A percentile compares a stretch with the other conserved stretches of the same genome.
phyloP scores from a whole-genome alignment of 2,329 filamentous ascomycete species.

The Thielaviopsis populi region DNA sequence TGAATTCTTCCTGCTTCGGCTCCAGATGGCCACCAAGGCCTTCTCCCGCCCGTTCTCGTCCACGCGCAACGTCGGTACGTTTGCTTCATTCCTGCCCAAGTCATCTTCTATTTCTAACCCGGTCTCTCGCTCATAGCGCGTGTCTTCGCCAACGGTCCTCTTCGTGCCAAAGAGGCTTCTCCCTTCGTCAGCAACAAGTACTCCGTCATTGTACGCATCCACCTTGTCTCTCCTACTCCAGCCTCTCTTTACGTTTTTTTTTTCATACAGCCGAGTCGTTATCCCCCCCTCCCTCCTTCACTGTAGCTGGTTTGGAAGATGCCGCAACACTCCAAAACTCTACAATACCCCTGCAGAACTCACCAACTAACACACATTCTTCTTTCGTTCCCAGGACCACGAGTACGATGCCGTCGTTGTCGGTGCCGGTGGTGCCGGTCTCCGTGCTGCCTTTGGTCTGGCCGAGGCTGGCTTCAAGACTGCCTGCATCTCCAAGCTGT shows the following conservation, averaged over 20 bases:
- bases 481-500: conserved; percentile 74
- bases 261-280: background rate
- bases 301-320: too few species aligned
- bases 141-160: conserved; percentile 70
- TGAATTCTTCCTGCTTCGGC: background rate
- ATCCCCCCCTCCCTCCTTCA: too few species aligned
- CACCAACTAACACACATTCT: background rate
- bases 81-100: background rate
- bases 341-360: background rate
- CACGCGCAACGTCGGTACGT: conserved; percentile 62
- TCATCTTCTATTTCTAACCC: background rate
- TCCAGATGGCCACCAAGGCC: conserved; percentile 28
- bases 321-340: too few species aligned
- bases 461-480: conserved; percentile 84
- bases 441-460: conserved; percentile 71
- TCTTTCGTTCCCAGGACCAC: conserved; percentile 52
- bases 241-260: background rate
- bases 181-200: conserved; percentile 81
- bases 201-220: conserved; percentile 65
- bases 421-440: conserved; percentile 65
- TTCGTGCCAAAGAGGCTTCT: conserved; percentile 86
- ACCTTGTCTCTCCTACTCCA: background rate
- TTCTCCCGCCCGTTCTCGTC: conserved; percentile 73
- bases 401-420: conserved; percentile 97
- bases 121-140: conserved; percentile 40